Percentiles rank a stretch among this genome's conserved stretches.
These are phyloP conservation scores for Mycena belliarum DNA, from an alignment of 768 basidiomycete species.

Conservation along the genomic window DNA sequence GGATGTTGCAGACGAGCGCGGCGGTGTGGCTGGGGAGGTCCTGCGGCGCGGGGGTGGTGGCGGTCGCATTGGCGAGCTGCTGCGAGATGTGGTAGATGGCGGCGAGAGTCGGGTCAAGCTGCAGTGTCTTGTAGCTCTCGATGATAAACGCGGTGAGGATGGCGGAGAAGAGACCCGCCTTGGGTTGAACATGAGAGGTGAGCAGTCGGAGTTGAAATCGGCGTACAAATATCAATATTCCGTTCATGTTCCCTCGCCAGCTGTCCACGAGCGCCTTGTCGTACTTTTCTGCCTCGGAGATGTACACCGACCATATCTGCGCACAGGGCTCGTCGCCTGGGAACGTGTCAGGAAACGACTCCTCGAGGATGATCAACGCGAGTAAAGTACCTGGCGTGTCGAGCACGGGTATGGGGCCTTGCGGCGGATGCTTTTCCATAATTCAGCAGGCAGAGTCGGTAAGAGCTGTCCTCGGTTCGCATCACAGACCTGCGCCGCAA, in stretches of 20 bases:
- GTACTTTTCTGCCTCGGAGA: slow-evolving; percentile 22
- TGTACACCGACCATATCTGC: slow-evolving; percentile 22
- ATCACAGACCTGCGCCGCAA: no score
- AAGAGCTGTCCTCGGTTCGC: no score
- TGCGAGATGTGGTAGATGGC: not conserved
- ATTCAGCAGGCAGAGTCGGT: not conserved
- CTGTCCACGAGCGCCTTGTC: slow-evolving; percentile 20
- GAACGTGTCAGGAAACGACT: not conserved
- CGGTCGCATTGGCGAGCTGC: slow-evolving; percentile 1
- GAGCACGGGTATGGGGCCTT: slow-evolving; percentile 6
- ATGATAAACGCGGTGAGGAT: slow-evolving; percentile 21
- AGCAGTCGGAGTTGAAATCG: not conserved
- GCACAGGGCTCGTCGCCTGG: slow-evolving; percentile 24
- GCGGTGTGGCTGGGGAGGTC: not conserved
- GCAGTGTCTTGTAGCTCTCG: slow-evolving; percentile 17
- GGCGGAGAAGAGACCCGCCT: slow-evolving; percentile 24
- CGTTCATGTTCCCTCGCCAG: slow-evolving; percentile 21
- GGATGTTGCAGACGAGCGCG: slow-evolving; percentile 13
- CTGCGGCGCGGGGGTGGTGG: not conserved
- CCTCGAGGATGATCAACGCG: not conserved
- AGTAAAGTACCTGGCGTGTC: slow-evolving; percentile 15
- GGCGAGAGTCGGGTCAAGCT: not conserved
- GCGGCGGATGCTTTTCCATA: slow-evolving; percentile 6
- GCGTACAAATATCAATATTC: slow-evolving; percentile 21
- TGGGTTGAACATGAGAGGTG: not conserved